Evolutionary conservation across 2,329 filamentous ascomycete genomes (phyloP).

Genomic region (Zymoseptoria pseudotritici): DNA sequence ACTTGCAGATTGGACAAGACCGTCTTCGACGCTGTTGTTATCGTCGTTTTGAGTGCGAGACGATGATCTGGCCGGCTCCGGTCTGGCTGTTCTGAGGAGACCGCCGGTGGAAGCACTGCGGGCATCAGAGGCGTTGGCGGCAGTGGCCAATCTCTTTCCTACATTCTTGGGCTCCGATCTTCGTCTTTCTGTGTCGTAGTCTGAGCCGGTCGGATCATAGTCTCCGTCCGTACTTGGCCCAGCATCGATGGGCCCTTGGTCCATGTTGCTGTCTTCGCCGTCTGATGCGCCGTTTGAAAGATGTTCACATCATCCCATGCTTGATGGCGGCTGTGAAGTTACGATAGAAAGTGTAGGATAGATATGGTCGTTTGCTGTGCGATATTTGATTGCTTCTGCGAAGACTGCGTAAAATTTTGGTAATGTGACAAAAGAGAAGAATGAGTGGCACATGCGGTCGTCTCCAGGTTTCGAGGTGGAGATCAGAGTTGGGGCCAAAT

Average conservation of each 20-base stretch:
- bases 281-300: background rate
- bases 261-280: constrained; percentile 14
- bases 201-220: constrained; percentile 16
- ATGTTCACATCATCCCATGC: background rate
- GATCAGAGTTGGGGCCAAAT: background rate
- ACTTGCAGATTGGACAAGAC: background rate
- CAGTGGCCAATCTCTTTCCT: constrained; percentile 3
- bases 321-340: no score
- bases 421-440: background rate
- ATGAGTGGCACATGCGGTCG: background rate
- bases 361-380: no score
- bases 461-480: background rate
- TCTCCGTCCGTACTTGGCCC: constrained; percentile 19
- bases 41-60: constrained; percentile 1
- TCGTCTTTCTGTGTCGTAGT: constrained; percentile 14
- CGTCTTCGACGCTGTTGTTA: constrained; percentile 9
- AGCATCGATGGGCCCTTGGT: constrained; percentile 26
- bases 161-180: constrained; percentile 5
- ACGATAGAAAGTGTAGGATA: no score
- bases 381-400: background rate
- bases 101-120: background rate
- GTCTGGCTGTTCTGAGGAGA: constrained; percentile 1
- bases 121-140: background rate
- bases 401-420: background rate
- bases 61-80: constrained; percentile 1